Base-by-base conservation (phyloP, 1,139 yeast species). In the Sugiyamaella paludigena region DNA sequence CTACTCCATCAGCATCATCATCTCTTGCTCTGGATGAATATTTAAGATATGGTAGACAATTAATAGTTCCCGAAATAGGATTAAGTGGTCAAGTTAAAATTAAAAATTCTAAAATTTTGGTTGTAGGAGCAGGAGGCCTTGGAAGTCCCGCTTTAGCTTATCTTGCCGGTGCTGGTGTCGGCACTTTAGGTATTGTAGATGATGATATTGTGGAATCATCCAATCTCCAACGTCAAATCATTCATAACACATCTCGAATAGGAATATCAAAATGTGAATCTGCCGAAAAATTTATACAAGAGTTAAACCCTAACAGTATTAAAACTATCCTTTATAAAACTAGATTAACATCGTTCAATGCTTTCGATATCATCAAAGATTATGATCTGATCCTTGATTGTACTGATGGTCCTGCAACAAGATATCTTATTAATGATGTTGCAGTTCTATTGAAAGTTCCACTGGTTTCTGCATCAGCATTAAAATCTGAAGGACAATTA, bases 61-160 rank as follows among this genome's bases (percentile, higher is more conserved):
- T 94, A 91, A 82, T 91, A 34, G 96, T 92, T 1, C 94, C 95
- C 0, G 82, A 78, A 49, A 71, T 85, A 54, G 89, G 91, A 0
- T 66, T 83, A 8, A 48, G 61, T 1, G 74, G 82, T 2, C 98
- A 94, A 63, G 52, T 75, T 4, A 71, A 68, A 41, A 69, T 94
- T 43, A 83, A 82, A 58, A 57, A 65, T 0, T 55, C 92, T 1
- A 77, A 72, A 41, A 77, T 89, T 0, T 68, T 92, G 30, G 92
- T 94, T 0, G 76, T 94, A 7, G 99, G 99, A 1, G 97, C 97
- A 0, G 99, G 98, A 10, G 99, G 99, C 0, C 74, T 94, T 9
- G 98, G 98, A 0, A 85, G 95, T 57, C 98, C 98, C 0, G 95
- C 95, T 0, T 68, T 92, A 43, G 76, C 87, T 35, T 94, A 94